A percentile compares a stretch with the other conserved stretches of the same genome.
These are phyloP conservation scores for Daedaleopsis nitida DNA, from an alignment of 768 basidiomycete species.

Conservation along the genomic window DNA sequence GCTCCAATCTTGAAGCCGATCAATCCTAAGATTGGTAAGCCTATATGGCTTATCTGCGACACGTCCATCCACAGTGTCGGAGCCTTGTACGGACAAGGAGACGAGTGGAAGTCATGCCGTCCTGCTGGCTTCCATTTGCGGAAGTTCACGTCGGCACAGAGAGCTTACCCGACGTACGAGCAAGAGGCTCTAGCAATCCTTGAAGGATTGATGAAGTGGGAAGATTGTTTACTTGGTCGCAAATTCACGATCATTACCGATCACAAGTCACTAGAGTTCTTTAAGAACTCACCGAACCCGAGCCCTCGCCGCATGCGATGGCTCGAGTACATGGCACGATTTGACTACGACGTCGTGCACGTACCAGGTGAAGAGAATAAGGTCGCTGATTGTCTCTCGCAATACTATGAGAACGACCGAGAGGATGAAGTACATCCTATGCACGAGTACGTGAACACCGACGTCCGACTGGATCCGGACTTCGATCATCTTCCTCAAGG, in stretches of 20 bases:
- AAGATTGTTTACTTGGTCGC: conserved; percentile 33
- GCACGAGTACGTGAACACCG: background rate
- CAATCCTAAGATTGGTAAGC: conserved; percentile 1
- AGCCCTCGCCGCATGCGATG: conserved; percentile 30
- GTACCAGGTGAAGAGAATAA: conserved; percentile 28
- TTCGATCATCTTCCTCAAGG: background rate
- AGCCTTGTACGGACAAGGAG: conserved; percentile 29
- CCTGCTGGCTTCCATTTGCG: conserved; percentile 32
- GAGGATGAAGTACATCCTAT: background rate
- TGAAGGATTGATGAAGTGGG: conserved; percentile 32
- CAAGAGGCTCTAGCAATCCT: conserved; percentile 19
- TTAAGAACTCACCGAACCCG: conserved; percentile 25
- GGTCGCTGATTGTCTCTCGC: conserved; percentile 35
- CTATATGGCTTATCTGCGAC: conserved; percentile 29
- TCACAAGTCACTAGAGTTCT: conserved; percentile 32
- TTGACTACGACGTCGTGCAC: conserved; percentile 32
- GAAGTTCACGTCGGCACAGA: conserved; percentile 32
- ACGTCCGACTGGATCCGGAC: conserved; percentile 13
- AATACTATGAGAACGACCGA: conserved; percentile 34
- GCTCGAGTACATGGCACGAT: conserved; percentile 33
- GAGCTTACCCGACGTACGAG: conserved; percentile 26
- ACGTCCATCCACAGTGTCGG: conserved; percentile 23
- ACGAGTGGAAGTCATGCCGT: conserved; percentile 25
- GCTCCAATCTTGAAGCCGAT: conserved; percentile 21
- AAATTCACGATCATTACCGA: conserved; percentile 29